Evolutionary conservation across 78 protist species (phyloP).

Genomic region (Emiliania huxleyi): DNA sequence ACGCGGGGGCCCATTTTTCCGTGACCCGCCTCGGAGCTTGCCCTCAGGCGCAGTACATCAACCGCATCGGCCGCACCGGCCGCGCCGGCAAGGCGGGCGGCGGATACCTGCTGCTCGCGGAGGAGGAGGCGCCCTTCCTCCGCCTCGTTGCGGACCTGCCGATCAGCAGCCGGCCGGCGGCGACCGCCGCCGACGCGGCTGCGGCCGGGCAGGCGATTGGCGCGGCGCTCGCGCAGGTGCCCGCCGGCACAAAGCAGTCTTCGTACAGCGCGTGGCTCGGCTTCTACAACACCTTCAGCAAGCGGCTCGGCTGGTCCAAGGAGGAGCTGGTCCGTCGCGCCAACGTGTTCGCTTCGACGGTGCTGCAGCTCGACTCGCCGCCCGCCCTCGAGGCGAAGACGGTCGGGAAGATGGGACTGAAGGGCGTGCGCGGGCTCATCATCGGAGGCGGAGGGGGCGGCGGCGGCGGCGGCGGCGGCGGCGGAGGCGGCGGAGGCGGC

Average conservation of each 20-base stretch:
- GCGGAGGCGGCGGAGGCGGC: too few species aligned
- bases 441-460: background rate
- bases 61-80: conserved; percentile 77
- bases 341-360: background rate
- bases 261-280: conserved; percentile 56
- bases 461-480: too few species aligned
- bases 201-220: background rate
- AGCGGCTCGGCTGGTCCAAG: conserved; percentile 1
- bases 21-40: conserved; percentile 24
- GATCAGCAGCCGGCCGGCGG: background rate
- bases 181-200: background rate
- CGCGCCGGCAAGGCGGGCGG: conserved; percentile 73
- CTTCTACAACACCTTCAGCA: conserved; percentile 44
- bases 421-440: conserved; percentile 50
- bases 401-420: conserved; percentile 62
- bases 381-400: conserved; percentile 51
- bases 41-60: conserved; percentile 76
- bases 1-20: too few species aligned
- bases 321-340: conserved; percentile 26
- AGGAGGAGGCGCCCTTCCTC: conserved; percentile 27
- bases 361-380: background rate
- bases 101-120: conserved; percentile 48
- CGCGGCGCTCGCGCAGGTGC: background rate
- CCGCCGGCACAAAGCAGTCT: background rate
- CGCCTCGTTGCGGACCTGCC: conserved; percentile 18